Conservation (phyloP, 2,329 filamentous ascomycete species). For the Talaromyces sp. region DNA sequence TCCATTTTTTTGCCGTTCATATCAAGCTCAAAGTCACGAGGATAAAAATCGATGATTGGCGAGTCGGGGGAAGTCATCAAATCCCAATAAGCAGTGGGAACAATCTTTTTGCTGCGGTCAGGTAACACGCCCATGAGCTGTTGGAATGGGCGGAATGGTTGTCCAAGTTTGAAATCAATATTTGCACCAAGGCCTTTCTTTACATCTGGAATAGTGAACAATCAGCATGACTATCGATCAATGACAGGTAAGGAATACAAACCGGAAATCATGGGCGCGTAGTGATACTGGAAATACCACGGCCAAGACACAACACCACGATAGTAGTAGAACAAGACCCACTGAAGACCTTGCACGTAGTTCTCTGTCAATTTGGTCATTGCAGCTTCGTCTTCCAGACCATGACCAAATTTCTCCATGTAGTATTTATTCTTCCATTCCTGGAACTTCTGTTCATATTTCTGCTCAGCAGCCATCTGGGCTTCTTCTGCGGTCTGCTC, state of each 20-base stretch:
- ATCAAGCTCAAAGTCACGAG: slow-evolving; percentile 91
- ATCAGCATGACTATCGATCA: background rate
- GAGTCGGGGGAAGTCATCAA: slow-evolving; percentile 89
- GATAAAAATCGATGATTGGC: slow-evolving; percentile 97
- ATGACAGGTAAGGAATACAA: slow-evolving; percentile 18
- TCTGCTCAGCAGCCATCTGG: slow-evolving; percentile 70
- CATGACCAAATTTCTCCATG: slow-evolving; percentile 84
- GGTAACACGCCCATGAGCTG: slow-evolving; percentile 98
- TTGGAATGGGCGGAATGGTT: slow-evolving; percentile 91
- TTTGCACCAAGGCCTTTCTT: slow-evolving; percentile 81
- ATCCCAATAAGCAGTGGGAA: slow-evolving; percentile 79
- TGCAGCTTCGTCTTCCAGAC: slow-evolving; percentile 72
- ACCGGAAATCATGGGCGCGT: slow-evolving; percentile 92
- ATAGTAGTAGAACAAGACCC: slow-evolving; percentile 98
- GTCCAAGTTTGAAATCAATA: slow-evolving; percentile 87
- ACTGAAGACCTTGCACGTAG: slow-evolving; percentile 95
- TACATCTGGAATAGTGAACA: slow-evolving; percentile 59
- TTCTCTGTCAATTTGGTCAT: slow-evolving; percentile 83
- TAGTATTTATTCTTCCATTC: slow-evolving; percentile 97
- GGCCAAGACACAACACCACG: slow-evolving; percentile 96
- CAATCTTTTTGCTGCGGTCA: slow-evolving; percentile 95
- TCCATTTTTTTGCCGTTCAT: slow-evolving; percentile 99
- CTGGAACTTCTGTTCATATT: slow-evolving; percentile 86
- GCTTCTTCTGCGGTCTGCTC: slow-evolving; percentile 76
- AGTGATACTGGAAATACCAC: slow-evolving; percentile 97